A percentile compares a stretch with the other conserved stretches of the same genome.
Conservation (phyloP, 306 rosid species). For the Rubus idaeus region DNA sequence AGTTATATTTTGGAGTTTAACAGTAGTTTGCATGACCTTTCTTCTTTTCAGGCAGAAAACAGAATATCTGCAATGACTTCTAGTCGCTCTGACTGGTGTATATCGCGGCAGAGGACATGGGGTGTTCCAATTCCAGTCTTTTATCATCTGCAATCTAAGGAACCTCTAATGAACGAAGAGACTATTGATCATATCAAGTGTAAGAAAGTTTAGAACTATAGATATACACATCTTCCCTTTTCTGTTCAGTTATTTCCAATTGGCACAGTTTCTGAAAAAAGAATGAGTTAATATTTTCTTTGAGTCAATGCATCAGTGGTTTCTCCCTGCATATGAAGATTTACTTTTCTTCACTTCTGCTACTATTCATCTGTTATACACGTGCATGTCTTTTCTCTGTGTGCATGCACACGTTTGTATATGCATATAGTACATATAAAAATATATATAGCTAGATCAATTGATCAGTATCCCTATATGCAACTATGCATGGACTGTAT, state of each 20-base stretch:
- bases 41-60: conserved; percentile 75
- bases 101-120: conserved; percentile 98
- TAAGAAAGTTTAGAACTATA: conserved; percentile 34
- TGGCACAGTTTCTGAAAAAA: background rate
- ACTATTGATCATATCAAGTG: conserved; percentile 77
- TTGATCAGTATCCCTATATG: conserved; percentile 3
- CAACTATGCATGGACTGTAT: conserved; percentile 9
- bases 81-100: conserved; percentile 96
- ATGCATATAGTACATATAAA: background rate
- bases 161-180: conserved; percentile 94
- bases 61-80: conserved; percentile 95
- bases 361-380: background rate
- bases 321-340: conserved; percentile 18
- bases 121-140: conserved; percentile 99
- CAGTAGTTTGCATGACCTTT: conserved; percentile 24
- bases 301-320: conserved; percentile 4
- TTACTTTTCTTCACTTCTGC: background rate
- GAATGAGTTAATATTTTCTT: background rate
- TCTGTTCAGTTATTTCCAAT: background rate
- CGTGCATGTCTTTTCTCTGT: background rate
- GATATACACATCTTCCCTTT: background rate
- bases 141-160: conserved; percentile 77
- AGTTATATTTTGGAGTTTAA: background rate
- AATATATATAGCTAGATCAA: background rate
- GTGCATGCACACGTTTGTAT: background rate